Percentiles rank a stretch among this genome's conserved stretches.
Evolutionary conservation across 768 basidiomycete genomes (phyloP).

Genomic region (Suillus ampliporus): DNA sequence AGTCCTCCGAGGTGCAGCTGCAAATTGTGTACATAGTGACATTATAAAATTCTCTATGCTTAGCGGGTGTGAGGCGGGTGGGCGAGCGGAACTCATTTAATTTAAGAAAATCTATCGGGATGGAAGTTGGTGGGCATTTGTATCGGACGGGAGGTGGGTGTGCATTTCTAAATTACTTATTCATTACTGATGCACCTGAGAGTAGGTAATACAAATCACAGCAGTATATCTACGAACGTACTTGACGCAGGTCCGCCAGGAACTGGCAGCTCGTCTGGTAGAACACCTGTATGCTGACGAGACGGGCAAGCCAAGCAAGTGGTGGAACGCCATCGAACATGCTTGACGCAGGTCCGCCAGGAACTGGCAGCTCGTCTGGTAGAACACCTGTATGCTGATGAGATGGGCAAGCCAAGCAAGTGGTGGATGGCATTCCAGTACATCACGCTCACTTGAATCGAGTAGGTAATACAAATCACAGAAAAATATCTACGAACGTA

Average conservation of each 20-base stretch:
- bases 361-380: constrained; percentile 88
- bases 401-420: constrained; percentile 94
- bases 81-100: neutral
- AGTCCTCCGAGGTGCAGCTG: neutral
- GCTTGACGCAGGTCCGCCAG: constrained; percentile 89
- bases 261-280: constrained; percentile 83
- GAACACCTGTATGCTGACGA: constrained; percentile 93
- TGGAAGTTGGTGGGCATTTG: neutral
- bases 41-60: neutral
- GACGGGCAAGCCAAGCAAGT: constrained; percentile 94
- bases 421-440: constrained; percentile 99
- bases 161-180: neutral
- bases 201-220: constrained; percentile 14
- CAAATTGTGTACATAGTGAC: neutral
- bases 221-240: constrained; percentile 90
- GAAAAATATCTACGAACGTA: constrained; percentile 90
- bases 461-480: constrained; percentile 14
- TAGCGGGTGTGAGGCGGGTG: neutral
- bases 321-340: too few relatives aligned
- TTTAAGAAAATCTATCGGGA: fast-evolving
- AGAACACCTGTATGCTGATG: constrained; percentile 90
- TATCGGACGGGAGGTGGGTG: neutral
- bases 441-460: constrained; percentile 23
- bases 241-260: constrained; percentile 91
- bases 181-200: too few relatives aligned